Percentiles rank a stretch among this genome's conserved stretches.
phyloP scores from a whole-genome alignment of 2,329 filamentous ascomycete genomes.

The Sporothrix protearum region DNA sequence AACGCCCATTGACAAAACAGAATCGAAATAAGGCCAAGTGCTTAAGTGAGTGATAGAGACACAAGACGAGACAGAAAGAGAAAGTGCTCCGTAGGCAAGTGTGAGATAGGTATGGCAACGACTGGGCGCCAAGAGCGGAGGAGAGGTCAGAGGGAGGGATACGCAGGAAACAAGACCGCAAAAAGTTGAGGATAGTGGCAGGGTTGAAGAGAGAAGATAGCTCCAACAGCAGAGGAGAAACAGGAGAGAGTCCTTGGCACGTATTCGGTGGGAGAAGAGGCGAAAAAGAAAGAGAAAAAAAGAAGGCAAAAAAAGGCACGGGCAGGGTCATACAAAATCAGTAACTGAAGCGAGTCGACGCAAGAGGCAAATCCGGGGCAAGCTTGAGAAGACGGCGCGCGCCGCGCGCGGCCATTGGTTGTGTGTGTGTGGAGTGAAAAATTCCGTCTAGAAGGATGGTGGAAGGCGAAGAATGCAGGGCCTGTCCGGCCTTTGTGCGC shows the following conservation, averaged over 20 bases:
- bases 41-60: neutral
- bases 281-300: neutral
- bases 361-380: constrained; percentile 21
- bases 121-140: constrained; percentile 6
- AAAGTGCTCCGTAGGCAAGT: neutral
- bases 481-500: neutral
- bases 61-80: neutral
- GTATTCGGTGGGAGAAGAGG: neutral
- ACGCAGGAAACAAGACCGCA: neutral
- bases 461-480: constrained; percentile 8
- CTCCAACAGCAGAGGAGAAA: neutral
- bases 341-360: neutral
- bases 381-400: constrained; percentile 6
- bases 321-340: neutral
- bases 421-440: constrained; percentile 8
- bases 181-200: neutral
- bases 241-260: neutral
- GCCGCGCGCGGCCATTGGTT: neutral
- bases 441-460: constrained; percentile 11
- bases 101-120: neutral
- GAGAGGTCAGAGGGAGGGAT: neutral
- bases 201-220: neutral
- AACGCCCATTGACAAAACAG: too few relatives aligned
- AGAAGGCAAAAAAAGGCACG: neutral
- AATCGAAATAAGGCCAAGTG: neutral